Evolutionary conservation across 2,329 filamentous ascomycete species (phyloP), one percentile per base, ranked within the genome.

Genomic region (Ascochyta fabae): DNA sequence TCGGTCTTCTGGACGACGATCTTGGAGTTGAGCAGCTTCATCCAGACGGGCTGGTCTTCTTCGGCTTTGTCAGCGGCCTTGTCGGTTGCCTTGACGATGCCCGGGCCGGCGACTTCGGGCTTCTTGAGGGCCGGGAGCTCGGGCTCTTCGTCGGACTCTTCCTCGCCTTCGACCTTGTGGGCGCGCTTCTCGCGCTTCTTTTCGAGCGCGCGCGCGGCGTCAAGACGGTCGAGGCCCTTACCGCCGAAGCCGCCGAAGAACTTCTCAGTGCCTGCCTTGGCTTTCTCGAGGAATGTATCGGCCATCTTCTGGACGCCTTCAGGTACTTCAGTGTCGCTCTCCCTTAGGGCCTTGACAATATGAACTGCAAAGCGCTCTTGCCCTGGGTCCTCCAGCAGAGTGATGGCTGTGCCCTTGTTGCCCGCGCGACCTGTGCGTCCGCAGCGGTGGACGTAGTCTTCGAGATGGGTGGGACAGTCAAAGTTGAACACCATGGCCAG

Each of bases 401-500:
- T 99, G 46, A 99, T 91, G 0, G 95, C 95, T 35, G 92, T 96
- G 60, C 95, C 95, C 22, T 87, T 96, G 69, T 97, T 96, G 36
- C 95, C 95, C 41, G 95, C 95, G 72, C 95, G 89, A 10, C 95
- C 95, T 7, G 95, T 98, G 67, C 95, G 91, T 43, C 95, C 95
- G 51, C 91, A 92, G 60, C 95, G 89, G 75, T 97, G 95, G 36
- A 98, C 94, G 69, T 98, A 98, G 71, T 98, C 95, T 77, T 99
- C 95, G 59, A 96, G 78, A 77, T 98, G 93, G 68, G 96, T 96
- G 0, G 93, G 94, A 0, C 89, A 91, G 71, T 97, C 93, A 72
- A 92, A 97, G 77, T 98, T 98, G 78, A 99, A 88, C 8, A 99
- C 95, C 29, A 98, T 84, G 75, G 96, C 97, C 31, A 99, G 83